phyloP scores from a whole-genome alignment of 1,284 basidiomycete genomes.

The Ustilago vetiveriae region DNA sequence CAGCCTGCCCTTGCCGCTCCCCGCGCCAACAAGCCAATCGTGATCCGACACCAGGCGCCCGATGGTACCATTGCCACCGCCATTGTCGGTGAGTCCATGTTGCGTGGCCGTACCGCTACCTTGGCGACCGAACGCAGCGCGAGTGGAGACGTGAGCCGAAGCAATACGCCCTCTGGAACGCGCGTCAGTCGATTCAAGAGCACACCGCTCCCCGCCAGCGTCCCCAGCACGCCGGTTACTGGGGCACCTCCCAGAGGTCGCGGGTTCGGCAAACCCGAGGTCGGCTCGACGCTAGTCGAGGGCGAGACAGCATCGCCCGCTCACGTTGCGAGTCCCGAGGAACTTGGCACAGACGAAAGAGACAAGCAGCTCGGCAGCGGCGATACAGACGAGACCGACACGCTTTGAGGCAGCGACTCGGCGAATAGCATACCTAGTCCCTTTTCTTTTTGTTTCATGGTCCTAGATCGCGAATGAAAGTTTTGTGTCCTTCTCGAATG shows the following conservation, averaged over 20 bases:
- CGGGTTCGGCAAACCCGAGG: constrained; percentile 23
- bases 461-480: not conserved
- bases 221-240: constrained; percentile 14
- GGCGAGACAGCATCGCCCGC: constrained; percentile 4
- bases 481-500: not conserved
- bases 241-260: constrained; percentile 12
- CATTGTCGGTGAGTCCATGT: constrained; percentile 51
- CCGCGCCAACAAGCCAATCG: constrained; percentile 49
- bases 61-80: constrained; percentile 45
- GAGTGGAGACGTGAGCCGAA: constrained; percentile 34
- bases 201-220: constrained; percentile 33
- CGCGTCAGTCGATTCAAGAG: constrained; percentile 47
- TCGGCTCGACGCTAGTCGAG: constrained; percentile 25
- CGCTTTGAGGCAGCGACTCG: too few species aligned
- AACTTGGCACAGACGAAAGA: constrained; percentile 20
- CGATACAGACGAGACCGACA: constrained; percentile 25
- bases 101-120: constrained; percentile 43
- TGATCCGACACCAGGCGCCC: constrained; percentile 50
- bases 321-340: constrained; percentile 31
- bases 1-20: constrained; percentile 18
- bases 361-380: constrained; percentile 32
- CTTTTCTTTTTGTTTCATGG: not conserved
- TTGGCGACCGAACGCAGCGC: constrained; percentile 11
- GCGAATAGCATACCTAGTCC: too few species aligned
- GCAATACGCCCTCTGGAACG: constrained; percentile 43